phyloP scores from a whole-genome alignment of 148 eudicot species.

The Heliosperma pusillum region DNA sequence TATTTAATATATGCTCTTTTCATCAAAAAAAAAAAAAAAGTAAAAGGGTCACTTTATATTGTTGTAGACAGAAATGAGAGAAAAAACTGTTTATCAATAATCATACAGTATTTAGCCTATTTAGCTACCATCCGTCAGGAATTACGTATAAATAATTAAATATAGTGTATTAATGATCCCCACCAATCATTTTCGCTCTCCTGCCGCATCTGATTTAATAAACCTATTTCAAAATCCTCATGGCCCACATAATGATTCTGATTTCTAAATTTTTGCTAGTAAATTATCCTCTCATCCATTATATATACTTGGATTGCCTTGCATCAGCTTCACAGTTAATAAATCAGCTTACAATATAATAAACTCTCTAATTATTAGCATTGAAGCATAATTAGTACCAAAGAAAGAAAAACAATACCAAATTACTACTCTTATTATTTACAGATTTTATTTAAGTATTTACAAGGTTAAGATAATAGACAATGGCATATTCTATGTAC shows the following conservation, averaged over 20 bases:
- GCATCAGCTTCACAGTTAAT: neutral
- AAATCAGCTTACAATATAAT: neutral
- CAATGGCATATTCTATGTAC: slow-evolving; percentile 32
- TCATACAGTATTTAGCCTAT: too few relatives aligned
- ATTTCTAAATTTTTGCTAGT: neutral
- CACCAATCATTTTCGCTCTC: slow-evolving; percentile 14
- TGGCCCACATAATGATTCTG: slow-evolving; percentile 24
- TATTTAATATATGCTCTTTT: too few relatives aligned
- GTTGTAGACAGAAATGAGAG: too few relatives aligned
- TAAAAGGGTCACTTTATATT: too few relatives aligned
- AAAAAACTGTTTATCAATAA: too few relatives aligned
- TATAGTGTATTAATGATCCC: neutral
- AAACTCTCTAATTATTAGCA: slow-evolving; percentile 1
- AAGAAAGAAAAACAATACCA: too few relatives aligned
- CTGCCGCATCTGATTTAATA: neutral
- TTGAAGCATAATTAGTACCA: too few relatives aligned
- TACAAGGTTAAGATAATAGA: too few relatives aligned
- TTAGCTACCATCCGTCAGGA: too few relatives aligned
- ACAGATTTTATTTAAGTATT: neutral
- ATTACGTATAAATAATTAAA: too few relatives aligned
- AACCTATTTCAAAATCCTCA: slow-evolving; percentile 13
- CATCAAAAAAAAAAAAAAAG: too few relatives aligned
- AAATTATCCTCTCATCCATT: slow-evolving; percentile 12
- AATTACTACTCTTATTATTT: neutral
- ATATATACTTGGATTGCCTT: slow-evolving; percentile 1